Percentiles rank a stretch among this genome's conserved stretches.
phyloP scores from a whole-genome alignment of 164 flowering plant genomes.

The Berberis vulgaris region DNA sequence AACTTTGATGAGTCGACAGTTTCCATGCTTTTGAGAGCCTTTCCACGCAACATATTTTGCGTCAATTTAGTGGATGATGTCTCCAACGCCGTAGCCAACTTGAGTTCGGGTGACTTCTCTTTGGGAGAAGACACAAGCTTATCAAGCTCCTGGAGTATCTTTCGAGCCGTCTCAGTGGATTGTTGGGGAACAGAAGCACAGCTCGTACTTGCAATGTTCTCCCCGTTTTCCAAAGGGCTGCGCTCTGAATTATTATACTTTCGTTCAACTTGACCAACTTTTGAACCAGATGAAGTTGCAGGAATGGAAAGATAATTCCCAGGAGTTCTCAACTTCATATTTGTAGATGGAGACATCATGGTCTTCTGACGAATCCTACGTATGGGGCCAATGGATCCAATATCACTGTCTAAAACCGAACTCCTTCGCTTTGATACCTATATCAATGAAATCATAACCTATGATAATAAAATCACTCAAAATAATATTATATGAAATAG shows the following conservation, averaged over 20 bases:
- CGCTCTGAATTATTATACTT: conserved; percentile 15
- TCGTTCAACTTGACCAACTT: conserved; percentile 16
- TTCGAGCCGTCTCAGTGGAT: conserved; percentile 67
- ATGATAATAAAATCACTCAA: background rate
- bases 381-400: conserved; percentile 69
- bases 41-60: conserved; percentile 46
- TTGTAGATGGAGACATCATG: conserved; percentile 34
- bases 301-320: conserved; percentile 18
- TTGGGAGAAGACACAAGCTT: conserved; percentile 47
- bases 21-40: conserved; percentile 68
- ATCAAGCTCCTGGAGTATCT: conserved; percentile 75
- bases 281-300: conserved; percentile 16
- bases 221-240: conserved; percentile 20
- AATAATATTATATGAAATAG: background rate
- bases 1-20: conserved; percentile 45
- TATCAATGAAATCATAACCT: background rate
- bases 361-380: conserved; percentile 85
- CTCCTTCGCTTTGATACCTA: conserved; percentile 71
- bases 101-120: conserved; percentile 45
- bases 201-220: conserved; percentile 21
- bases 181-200: conserved; percentile 49
- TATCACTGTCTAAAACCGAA: conserved; percentile 65
- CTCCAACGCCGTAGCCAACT: conserved; percentile 30
- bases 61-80: conserved; percentile 49
- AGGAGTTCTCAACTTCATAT: conserved; percentile 15